Evolutionary conservation across 352 stramenopile genomes (phyloP).

Genomic region (Pelagophyceae sp.): DNA sequence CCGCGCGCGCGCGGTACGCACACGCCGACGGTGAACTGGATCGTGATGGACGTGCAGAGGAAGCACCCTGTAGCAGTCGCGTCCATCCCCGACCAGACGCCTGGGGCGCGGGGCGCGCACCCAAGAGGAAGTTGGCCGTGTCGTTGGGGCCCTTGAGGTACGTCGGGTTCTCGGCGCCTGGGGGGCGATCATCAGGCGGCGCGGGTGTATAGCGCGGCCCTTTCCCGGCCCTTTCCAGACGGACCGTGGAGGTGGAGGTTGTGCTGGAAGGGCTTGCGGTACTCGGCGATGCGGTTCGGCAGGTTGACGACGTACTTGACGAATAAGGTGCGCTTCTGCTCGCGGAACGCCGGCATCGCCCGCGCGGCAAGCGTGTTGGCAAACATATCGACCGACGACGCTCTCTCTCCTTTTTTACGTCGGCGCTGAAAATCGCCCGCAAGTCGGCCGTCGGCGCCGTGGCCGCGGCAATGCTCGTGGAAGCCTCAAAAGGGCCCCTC

Average conservation of each 20-base stretch:
- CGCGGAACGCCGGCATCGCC: not conserved
- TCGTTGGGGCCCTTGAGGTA: slow-evolving; percentile 12
- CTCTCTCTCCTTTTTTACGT: too few relatives aligned
- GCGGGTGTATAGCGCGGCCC: not conserved
- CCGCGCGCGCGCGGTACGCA: too few relatives aligned
- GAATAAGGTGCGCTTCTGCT: not conserved
- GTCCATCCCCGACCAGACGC: too few relatives aligned
- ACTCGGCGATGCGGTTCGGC: slow-evolving; percentile 4
- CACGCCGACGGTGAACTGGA: too few relatives aligned
- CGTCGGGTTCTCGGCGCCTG: slow-evolving; percentile 16
- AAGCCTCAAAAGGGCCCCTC: too few relatives aligned
- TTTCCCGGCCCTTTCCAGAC: too few relatives aligned
- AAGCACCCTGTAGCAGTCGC: too few relatives aligned
- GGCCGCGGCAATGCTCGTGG: too few relatives aligned
- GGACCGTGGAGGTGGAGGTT: slow-evolving; percentile 2
- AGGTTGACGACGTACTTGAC: not conserved
- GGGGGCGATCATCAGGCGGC: not conserved
- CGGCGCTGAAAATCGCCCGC: too few relatives aligned
- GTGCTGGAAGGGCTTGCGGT: not conserved
- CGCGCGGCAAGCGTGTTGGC: not conserved
- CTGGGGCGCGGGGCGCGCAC: too few relatives aligned
- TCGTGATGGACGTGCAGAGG: too few relatives aligned
- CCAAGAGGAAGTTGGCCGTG: not conserved
- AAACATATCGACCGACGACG: not conserved
- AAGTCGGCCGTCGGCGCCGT: too few relatives aligned